These are phyloP conservation scores for Xylaria sp. DNA, from an alignment of 2,329 filamentous ascomycete species.

Conservation along the genomic window DNA sequence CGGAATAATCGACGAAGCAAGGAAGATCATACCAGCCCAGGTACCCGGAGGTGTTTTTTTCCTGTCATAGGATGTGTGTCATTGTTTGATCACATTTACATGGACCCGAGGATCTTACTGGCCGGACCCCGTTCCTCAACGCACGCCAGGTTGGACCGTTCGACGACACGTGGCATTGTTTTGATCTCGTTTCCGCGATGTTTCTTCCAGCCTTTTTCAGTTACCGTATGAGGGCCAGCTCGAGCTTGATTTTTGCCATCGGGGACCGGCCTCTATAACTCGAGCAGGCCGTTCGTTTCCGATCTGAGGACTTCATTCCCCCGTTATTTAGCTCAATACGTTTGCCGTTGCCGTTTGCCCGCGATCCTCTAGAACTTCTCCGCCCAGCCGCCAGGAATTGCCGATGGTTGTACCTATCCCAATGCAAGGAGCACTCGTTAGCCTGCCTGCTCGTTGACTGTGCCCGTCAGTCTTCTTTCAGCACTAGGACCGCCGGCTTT, in stretches of 20 bases:
- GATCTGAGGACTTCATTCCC: constrained; percentile 6
- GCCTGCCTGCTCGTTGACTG: background rate
- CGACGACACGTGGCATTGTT: constrained; percentile 1
- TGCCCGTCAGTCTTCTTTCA: background rate
- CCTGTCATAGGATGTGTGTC: constrained; percentile 2
- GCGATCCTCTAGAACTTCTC: background rate
- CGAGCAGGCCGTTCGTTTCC: constrained; percentile 12
- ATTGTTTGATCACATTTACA: constrained; percentile 2
- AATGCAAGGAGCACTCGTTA: background rate
- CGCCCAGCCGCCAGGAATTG: background rate
- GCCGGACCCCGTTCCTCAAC: constrained; percentile 3
- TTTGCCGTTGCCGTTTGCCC: background rate
- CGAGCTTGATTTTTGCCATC: background rate
- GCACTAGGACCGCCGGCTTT: background rate
- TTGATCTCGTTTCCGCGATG: constrained; percentile 22
- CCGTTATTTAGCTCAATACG: background rate
- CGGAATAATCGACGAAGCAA: constrained; percentile 18
- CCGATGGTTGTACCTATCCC: background rate
- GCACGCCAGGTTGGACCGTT: background rate
- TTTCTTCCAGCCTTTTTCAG: constrained; percentile 17
- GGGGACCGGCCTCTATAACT: background rate
- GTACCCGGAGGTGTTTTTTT: constrained; percentile 3
- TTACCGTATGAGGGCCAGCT: constrained; percentile 2
- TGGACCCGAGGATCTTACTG: constrained; percentile 20
- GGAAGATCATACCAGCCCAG: constrained; percentile 2